Evolutionary conservation across 2,329 filamentous ascomycete species (phyloP).

Genomic region (Venturia aucupariae): DNA sequence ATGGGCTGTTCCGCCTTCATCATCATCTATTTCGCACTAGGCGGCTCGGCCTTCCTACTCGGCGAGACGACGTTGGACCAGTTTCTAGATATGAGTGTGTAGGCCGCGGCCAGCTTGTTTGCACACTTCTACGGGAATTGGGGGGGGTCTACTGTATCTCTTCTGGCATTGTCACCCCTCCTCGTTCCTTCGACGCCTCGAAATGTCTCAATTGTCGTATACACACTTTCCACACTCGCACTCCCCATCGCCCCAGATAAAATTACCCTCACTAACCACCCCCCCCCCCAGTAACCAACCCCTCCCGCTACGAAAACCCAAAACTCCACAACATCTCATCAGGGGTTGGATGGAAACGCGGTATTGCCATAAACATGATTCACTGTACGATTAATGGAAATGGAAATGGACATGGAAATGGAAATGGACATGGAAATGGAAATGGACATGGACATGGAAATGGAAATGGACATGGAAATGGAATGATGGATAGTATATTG

Average conservation of each 20-base stretch:
- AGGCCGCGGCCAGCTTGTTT: not conserved
- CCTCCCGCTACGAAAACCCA: not conserved
- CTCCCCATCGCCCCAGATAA: not conserved
- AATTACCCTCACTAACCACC: not conserved
- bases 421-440: no score
- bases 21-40: not conserved
- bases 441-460: no score
- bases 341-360: not conserved
- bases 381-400: not conserved
- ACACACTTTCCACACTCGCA: not conserved
- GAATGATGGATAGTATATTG: no score
- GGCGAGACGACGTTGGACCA: not conserved
- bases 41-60: not conserved
- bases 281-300: not conserved
- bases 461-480: no score
- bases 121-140: not conserved
- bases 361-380: not conserved
- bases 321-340: not conserved
- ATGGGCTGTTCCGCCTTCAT: not conserved
- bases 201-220: no score
- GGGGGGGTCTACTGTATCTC: no score
- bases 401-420: not conserved
- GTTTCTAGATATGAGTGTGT: conserved; percentile 2
- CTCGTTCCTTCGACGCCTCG: not conserved
- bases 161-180: not conserved